A percentile compares a stretch with the other conserved stretches of the same genome.
Evolutionary conservation across 768 basidiomycete genomes (phyloP).

Genomic region (Agaricus subrufescens): DNA sequence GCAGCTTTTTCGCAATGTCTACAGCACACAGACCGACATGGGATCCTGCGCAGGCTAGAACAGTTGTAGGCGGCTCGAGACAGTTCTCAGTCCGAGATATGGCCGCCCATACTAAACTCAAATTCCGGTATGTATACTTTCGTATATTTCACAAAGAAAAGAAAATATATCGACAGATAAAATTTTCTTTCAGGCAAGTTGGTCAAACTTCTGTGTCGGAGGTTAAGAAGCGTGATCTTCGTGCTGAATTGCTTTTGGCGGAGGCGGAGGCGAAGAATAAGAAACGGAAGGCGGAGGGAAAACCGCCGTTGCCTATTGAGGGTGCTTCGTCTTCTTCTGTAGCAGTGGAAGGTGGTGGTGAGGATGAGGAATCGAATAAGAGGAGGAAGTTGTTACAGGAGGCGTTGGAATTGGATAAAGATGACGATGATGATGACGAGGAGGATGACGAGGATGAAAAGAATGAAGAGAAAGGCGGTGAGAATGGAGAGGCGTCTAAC

Average conservation of each 20-base stretch:
- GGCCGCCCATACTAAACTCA: slow-evolving; percentile 95
- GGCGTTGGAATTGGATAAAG: slow-evolving; percentile 82
- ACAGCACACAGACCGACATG: slow-evolving; percentile 95
- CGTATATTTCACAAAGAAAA: too few relatives aligned
- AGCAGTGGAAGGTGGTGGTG: slow-evolving; percentile 4
- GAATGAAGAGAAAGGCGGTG: slow-evolving; percentile 33
- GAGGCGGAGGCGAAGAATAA: slow-evolving; percentile 85
- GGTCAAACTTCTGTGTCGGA: slow-evolving; percentile 84
- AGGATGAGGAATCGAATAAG: slow-evolving; percentile 67
- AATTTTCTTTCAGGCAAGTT: too few relatives aligned
- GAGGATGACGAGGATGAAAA: slow-evolving; percentile 32
- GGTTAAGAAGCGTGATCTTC: slow-evolving; percentile 73
- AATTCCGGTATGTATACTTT: slow-evolving; percentile 67
- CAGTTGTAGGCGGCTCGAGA: slow-evolving; percentile 87
- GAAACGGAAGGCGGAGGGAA: slow-evolving; percentile 90
- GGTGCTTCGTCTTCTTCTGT: slow-evolving; percentile 29
- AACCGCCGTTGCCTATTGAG: slow-evolving; percentile 38
- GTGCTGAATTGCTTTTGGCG: slow-evolving; percentile 77
- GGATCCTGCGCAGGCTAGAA: slow-evolving; percentile 93
- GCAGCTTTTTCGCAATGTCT: slow-evolving; percentile 48
- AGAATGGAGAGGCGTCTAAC: slow-evolving; percentile 22
- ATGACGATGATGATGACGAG: slow-evolving; percentile 72
- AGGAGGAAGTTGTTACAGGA: slow-evolving; percentile 85
- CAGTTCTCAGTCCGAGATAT: slow-evolving; percentile 93
- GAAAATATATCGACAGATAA: too few relatives aligned